These are phyloP conservation scores for Anthostomella pinea DNA, from an alignment of 2,329 filamentous ascomycete genomes.

Conservation along the genomic window DNA sequence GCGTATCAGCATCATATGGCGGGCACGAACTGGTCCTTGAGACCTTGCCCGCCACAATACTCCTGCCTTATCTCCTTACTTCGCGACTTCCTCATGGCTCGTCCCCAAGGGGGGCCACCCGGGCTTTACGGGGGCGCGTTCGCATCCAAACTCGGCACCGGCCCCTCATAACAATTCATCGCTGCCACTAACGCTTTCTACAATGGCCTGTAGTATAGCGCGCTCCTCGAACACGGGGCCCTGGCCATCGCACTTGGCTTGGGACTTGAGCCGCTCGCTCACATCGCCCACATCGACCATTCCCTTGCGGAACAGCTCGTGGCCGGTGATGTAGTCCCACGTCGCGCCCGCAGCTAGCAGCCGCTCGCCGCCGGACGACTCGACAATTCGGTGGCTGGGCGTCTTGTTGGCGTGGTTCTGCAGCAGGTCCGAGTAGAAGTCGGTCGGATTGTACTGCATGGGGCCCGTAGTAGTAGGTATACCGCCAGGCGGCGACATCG, in stretches of 20 bases:
- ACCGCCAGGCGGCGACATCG: conserved; percentile 42
- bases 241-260: conserved; percentile 80
- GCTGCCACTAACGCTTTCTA: conserved; percentile 72
- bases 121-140: no score
- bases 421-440: conserved; percentile 66
- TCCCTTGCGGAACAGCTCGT: conserved; percentile 73
- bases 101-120: no score
- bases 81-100: background rate
- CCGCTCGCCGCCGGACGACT: conserved; percentile 63
- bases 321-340: conserved; percentile 85
- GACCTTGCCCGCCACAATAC: no score
- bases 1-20: no score
- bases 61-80: no score
- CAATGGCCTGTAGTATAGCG: conserved; percentile 70
- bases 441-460: conserved; percentile 67
- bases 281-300: conserved; percentile 79
- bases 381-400: conserved; percentile 66
- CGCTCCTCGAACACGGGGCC: conserved; percentile 84
- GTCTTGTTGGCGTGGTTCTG: conserved; percentile 60
- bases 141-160: no score
- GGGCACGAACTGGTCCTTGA: no score
- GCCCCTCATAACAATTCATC: conserved; percentile 70
- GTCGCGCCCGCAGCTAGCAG: conserved; percentile 74
- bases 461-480: conserved; percentile 60
- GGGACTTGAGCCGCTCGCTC: conserved; percentile 71